Evolutionary conservation across 78 protist species (phyloP).

Genomic region (Planoprotostelium fungivorum): DNA sequence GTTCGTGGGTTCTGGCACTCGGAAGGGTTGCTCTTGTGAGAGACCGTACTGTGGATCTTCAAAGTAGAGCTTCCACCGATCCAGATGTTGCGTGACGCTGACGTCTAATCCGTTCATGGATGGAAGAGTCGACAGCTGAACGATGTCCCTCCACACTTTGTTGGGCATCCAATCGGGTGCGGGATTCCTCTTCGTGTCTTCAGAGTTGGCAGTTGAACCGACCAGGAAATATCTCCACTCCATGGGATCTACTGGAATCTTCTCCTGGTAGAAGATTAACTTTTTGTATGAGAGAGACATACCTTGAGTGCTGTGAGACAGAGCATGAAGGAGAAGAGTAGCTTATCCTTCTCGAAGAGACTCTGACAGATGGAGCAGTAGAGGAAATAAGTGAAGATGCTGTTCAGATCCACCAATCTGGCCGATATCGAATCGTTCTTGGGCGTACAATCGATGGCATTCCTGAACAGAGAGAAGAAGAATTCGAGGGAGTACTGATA

Average conservation of each 20-base stretch:
- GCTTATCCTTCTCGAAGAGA: constrained; percentile 73
- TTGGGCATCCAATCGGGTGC: constrained; percentile 45
- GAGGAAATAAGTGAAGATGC: constrained; percentile 21
- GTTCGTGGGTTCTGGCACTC: background rate
- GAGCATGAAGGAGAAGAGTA: constrained; percentile 67
- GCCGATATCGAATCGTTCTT: background rate
- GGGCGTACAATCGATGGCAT: background rate
- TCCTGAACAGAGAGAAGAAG: constrained; percentile 22
- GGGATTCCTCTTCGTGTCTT: background rate
- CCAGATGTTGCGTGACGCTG: background rate
- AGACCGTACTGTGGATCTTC: constrained; percentile 29
- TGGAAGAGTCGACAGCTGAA: constrained; percentile 6
- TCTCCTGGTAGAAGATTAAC: background rate
- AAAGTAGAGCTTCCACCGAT: background rate
- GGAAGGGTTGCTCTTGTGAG: constrained; percentile 6
- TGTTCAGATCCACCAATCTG: constrained; percentile 13
- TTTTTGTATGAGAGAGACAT: constrained; percentile 1
- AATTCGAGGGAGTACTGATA: constrained; percentile 65
- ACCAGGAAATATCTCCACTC: constrained; percentile 58
- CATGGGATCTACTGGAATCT: background rate
- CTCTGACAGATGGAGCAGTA: constrained; percentile 57
- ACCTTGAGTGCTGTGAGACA: constrained; percentile 1
- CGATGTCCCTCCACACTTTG: constrained; percentile 56
- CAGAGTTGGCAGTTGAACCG: background rate
- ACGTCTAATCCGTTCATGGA: background rate